Conservation (phyloP, 1,139 yeast genomes). For the Taphrina deformans region DNA sequence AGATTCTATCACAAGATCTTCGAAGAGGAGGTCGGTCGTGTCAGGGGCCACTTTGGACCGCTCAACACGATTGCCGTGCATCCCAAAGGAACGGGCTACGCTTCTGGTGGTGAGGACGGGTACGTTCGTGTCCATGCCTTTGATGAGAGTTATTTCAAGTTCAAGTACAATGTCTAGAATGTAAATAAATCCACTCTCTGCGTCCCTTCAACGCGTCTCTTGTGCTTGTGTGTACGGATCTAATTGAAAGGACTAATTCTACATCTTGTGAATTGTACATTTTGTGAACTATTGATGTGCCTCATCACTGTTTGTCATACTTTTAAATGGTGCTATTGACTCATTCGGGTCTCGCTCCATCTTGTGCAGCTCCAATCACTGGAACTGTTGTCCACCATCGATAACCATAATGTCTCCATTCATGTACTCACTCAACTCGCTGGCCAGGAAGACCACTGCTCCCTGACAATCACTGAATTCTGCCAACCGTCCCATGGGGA, state of each 20-base stretch:
- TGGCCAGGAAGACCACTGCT: conserved; percentile 65
- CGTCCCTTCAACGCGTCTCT: not conserved
- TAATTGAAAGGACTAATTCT: too few relatives aligned
- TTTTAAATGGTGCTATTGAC: too few relatives aligned
- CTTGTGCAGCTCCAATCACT: too few relatives aligned
- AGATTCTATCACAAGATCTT: conserved; percentile 93
- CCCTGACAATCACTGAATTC: conserved; percentile 62
- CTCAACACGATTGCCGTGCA: conserved; percentile 89
- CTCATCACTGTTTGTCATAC: too few relatives aligned
- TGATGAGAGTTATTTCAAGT: conserved; percentile 88
- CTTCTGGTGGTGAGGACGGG: conserved; percentile 98
- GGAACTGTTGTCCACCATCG: conserved; percentile 57
- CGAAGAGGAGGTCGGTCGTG: conserved; percentile 94
- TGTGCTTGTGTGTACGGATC: not conserved
- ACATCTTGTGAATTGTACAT: too few relatives aligned
- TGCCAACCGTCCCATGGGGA: conserved; percentile 33
- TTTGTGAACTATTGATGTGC: too few relatives aligned
- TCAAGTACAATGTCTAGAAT: conserved; percentile 48
- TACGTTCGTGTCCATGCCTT: conserved; percentile 90
- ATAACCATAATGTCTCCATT: conserved; percentile 67
- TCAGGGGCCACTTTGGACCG: conserved; percentile 99
- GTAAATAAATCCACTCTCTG: not conserved
- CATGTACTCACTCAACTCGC: conserved; percentile 62
- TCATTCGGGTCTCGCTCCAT: too few relatives aligned
- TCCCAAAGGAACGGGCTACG: conserved; percentile 90